Base-by-base conservation (phyloP, 1,139 yeast genomes). In the Saccharomyces uvarum region DNA sequence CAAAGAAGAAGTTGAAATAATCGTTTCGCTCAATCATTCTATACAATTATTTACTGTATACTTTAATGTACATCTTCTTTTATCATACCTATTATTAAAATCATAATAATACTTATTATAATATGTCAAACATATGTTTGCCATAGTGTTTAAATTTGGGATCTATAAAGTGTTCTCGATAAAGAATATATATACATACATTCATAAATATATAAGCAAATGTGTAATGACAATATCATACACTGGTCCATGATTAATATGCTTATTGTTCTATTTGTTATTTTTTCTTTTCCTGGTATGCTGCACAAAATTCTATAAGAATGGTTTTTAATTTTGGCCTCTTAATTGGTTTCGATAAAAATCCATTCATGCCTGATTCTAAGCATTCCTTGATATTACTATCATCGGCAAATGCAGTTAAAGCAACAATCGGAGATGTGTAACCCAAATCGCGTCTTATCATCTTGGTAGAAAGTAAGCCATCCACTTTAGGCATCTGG, bases 1-100 rank as follows among this genome's bases (percentile, higher is more conserved):
- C 97, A 82, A 91, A 91, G 96, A 93, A 93, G 96, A 93, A 93
- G 90, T 87, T 90, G 79, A 91, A 91, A 85, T 91, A 82, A 80
- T 76, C 79, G 74, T 77, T 77, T 73, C 63, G 60, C 57, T 41
- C 50, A 49, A 42, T 51, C 53, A 54, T 52, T 53, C 51, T 50
- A 49, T 32, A 56, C 54, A 50, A 52, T 52, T 52, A 53, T 44
- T 46, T 54, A 54, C 54, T 54, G 50, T 55, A 50, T 42, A 56
- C 51, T 51, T 44, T 55, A 48, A 54, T 33, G 26, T 46, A 41
- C 31, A 28, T 44, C 26, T 21, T 29, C 47, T 49, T 28, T 28
- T 47, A 47, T 26, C 29, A 24, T 47, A n/a, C 32, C 27, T 26
- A 21, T 29, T 33, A 29, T 48, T 29, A 48, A 48, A 19, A 48